Evolutionary conservation across 495 filamentous ascomycete genomes (phyloP).

Genomic region (Achaetomiella virescens): DNA sequence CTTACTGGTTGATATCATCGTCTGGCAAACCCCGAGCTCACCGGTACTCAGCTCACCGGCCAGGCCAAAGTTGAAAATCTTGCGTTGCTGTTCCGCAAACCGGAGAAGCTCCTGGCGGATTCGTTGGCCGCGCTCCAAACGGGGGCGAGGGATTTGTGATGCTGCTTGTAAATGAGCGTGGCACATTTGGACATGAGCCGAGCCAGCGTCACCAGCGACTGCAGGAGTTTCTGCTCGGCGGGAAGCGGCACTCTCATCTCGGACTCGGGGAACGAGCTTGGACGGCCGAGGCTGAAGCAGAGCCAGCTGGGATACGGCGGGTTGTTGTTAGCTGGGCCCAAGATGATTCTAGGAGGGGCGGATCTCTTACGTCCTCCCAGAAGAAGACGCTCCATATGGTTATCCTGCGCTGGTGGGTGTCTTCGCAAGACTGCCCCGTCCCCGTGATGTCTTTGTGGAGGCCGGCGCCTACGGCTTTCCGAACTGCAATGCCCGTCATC

Average conservation of each 20-base stretch:
- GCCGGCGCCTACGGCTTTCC: conserved; percentile 1
- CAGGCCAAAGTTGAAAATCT: not conserved
- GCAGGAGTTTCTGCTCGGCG: conserved; percentile 4
- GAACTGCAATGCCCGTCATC: conserved; percentile 2
- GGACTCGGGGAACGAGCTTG: conserved; percentile 1
- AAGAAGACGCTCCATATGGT: conserved; percentile 1
- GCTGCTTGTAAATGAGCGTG: conserved; percentile 4
- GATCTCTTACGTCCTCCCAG: not conserved
- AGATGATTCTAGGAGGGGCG: not conserved
- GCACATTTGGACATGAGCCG: conserved; percentile 1
- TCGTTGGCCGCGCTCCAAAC: conserved; percentile 1
- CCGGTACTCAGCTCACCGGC: not conserved
- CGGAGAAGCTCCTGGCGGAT: not conserved
- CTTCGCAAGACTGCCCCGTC: not conserved
- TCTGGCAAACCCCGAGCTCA: conserved; percentile 1
- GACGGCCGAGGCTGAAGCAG: conserved; percentile 2
- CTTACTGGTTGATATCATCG: not conserved
- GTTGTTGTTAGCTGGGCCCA: not conserved
- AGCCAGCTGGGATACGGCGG: not conserved
- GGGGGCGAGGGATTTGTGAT: conserved; percentile 1
- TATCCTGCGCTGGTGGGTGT: not conserved
- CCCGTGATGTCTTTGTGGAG: not conserved
- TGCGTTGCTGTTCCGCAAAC: conserved; percentile 5
- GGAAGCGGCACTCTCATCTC: conserved; percentile 3
- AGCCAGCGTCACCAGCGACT: not conserved